Conservation (phyloP, 768 basidiomycete genomes). For the Gymnopilus dilepis region DNA sequence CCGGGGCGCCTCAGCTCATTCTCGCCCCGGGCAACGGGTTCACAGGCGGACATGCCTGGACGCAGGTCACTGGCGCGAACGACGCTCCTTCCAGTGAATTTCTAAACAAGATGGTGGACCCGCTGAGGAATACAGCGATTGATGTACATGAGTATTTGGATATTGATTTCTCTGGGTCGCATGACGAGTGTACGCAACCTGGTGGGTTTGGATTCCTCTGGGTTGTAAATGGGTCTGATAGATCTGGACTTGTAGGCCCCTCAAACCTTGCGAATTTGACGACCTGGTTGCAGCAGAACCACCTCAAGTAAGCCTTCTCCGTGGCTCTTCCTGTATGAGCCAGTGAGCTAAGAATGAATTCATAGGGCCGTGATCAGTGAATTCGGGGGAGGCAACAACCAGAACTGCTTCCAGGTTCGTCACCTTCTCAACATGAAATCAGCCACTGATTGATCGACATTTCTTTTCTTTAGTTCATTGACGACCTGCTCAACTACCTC, state of each 20-base stretch:
- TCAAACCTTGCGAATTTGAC: constrained; percentile 48
- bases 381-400: constrained; percentile 51
- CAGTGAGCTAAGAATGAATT: neutral
- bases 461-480: constrained; percentile 31
- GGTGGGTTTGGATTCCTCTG: constrained; percentile 20
- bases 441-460: neutral
- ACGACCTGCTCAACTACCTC: constrained; percentile 47
- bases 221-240: neutral
- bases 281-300: constrained; percentile 46
- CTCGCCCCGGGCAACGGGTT: constrained; percentile 53
- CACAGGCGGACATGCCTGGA: constrained; percentile 52
- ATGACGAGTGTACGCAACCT: constrained; percentile 48
- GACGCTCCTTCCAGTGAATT: constrained; percentile 48
- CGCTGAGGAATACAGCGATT: constrained; percentile 47
- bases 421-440: neutral
- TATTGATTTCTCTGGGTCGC: constrained; percentile 47
- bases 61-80: constrained; percentile 38
- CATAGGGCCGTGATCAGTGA: constrained; percentile 49
- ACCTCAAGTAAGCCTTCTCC: constrained; percentile 41
- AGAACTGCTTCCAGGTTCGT: constrained; percentile 41
- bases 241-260: constrained; percentile 28
- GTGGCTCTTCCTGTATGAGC: neutral
- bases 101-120: constrained; percentile 46
- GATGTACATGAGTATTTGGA: constrained; percentile 47
- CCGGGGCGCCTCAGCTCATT: constrained; percentile 47